A percentile compares a stretch with the other conserved stretches of the same genome.
Evolutionary conservation across 805 yeast genomes (phyloP).

Genomic region (Scheffersomyces lignosus): DNA sequence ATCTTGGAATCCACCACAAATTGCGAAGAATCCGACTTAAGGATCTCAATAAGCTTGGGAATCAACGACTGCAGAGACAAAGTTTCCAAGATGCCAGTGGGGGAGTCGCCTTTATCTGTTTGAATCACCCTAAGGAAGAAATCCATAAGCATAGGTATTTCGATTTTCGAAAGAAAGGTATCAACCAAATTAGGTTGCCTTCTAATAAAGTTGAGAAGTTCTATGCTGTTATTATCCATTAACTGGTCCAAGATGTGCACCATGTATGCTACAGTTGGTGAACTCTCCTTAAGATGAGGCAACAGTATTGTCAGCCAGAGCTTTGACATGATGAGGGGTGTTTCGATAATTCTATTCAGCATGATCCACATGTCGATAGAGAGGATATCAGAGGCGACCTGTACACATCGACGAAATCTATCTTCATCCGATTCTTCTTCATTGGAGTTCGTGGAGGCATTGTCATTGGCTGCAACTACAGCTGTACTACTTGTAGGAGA

Average conservation of each 20-base stretch:
- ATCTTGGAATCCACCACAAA: slow-evolving; percentile 29
- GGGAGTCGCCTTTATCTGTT: slow-evolving; percentile 86
- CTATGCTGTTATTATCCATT: slow-evolving; percentile 58
- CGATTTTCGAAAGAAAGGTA: slow-evolving; percentile 80
- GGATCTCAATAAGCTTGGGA: slow-evolving; percentile 65
- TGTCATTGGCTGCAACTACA: slow-evolving; percentile 11
- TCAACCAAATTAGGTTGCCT: slow-evolving; percentile 71
- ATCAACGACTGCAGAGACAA: slow-evolving; percentile 73
- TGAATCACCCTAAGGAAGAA: slow-evolving; percentile 85
- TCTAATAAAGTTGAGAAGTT: slow-evolving; percentile 69
- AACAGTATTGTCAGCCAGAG: slow-evolving; percentile 40
- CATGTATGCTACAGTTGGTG: slow-evolving; percentile 39
- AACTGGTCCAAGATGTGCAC: slow-evolving; percentile 82
- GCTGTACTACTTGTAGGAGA: slow-evolving; percentile 2
- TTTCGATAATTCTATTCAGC: slow-evolving; percentile 42
- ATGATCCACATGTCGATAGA: slow-evolving; percentile 44
- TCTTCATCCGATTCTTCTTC: slow-evolving; percentile 32
- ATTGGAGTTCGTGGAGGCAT: slow-evolving; percentile 8
- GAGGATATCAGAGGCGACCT: slow-evolving; percentile 40
- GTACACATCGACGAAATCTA: slow-evolving; percentile 35
- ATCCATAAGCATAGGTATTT: slow-evolving; percentile 93
- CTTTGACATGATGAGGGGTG: slow-evolving; percentile 39
- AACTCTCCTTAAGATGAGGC: slow-evolving; percentile 33
- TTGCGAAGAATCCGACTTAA: slow-evolving; percentile 67
- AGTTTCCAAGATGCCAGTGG: slow-evolving; percentile 82